Conservation (phyloP, 2,329 filamentous ascomycete genomes). For the Rhinocladiella similis region DNA sequence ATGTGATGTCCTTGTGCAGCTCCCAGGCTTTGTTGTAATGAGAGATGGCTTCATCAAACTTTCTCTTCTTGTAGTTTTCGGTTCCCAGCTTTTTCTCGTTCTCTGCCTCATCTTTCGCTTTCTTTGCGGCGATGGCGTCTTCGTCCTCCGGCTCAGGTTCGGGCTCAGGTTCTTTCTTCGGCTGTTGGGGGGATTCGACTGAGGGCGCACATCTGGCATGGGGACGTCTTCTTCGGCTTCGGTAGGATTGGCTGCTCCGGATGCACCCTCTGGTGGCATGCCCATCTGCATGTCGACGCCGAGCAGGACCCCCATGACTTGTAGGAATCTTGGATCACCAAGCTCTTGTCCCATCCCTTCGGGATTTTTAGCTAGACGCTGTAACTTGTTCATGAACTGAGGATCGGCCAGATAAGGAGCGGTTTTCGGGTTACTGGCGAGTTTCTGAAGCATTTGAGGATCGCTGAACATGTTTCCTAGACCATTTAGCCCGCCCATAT, state of each 20-base stretch:
- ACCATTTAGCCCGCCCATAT: slow-evolving; percentile 63
- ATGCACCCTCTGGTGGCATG: slow-evolving; percentile 49
- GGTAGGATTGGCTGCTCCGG: slow-evolving; percentile 38
- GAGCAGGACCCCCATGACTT: slow-evolving; percentile 90
- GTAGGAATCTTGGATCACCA: slow-evolving; percentile 85
- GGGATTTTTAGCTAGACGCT: slow-evolving; percentile 78
- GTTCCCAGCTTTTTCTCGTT: slow-evolving; percentile 93
- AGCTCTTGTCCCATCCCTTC: slow-evolving; percentile 74
- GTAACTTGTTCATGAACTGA: slow-evolving; percentile 86
- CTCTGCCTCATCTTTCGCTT: slow-evolving; percentile 89
- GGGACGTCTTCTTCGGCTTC: slow-evolving; percentile 70
- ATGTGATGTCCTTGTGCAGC: slow-evolving; percentile 90
- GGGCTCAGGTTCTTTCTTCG: slow-evolving; percentile 57
- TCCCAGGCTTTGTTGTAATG: slow-evolving; percentile 98
- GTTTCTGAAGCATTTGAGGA: slow-evolving; percentile 83
- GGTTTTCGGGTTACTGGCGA: slow-evolving; percentile 93
- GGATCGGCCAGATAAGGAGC: slow-evolving; percentile 75
- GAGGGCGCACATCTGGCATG: slow-evolving; percentile 70
- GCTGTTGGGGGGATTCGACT: slow-evolving; percentile 43
- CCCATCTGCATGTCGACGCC: slow-evolving; percentile 86
- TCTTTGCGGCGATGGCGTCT: slow-evolving; percentile 78
- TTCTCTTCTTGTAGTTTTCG: slow-evolving; percentile 95
- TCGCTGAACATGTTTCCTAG: slow-evolving; percentile 95
- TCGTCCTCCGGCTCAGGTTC: slow-evolving; percentile 75
- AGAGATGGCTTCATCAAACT: slow-evolving; percentile 91